Evolutionary conservation across 2,329 filamentous ascomycete genomes (phyloP), one percentile per base, ranked within the genome.

Genomic region (Drechslerella coelobrocha): DNA sequence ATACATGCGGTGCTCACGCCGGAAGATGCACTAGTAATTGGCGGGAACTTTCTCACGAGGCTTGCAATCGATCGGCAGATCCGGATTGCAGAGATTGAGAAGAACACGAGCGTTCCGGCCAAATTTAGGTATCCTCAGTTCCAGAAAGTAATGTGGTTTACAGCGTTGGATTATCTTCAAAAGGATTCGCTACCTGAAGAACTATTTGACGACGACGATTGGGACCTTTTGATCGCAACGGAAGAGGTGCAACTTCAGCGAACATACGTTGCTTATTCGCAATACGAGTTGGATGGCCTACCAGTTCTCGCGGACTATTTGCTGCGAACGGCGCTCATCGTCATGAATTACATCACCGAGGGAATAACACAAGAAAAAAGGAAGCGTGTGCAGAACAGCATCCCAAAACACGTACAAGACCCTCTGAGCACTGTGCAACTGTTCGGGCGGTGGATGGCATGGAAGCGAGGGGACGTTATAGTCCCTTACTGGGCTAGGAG

Each of bases 1-100:
- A 89, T 89, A 56, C 87, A 89, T 75, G 86, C 87, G 23, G 87
- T 89, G 6, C 88, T 87, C 85, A 89, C 87, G 8, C 87, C 87
- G 0, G 84, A 86, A 74, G 86, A 89, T 75, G 89, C 86, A 74
- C 78, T 89, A 52, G 87, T 89, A 26, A 88, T 89, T 71, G 87
- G 87, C n/a, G 87, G 87, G 55, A 89, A 89, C 75, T 89, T 89
- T 74, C 79, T 89, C 47, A 89, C 86, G 3, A 80, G 84, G 61
- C 81, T 88, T 77, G 86, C 88, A 66, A 88, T 86, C 76, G 83
- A 83, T 61, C 87, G 87, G 81, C 87, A 89, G 76, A 84, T 89
- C 75, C 84, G 84, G 73, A 81, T 89, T 7, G 81, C 84, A 27
- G 85, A 88, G 55, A 85, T 89, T 48, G 87, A 89, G 76, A 88